Evolutionary conservation across 2,329 filamentous ascomycete species (phyloP), one percentile per base, ranked within the genome.

Genomic region (Bipolaris gigantea): DNA sequence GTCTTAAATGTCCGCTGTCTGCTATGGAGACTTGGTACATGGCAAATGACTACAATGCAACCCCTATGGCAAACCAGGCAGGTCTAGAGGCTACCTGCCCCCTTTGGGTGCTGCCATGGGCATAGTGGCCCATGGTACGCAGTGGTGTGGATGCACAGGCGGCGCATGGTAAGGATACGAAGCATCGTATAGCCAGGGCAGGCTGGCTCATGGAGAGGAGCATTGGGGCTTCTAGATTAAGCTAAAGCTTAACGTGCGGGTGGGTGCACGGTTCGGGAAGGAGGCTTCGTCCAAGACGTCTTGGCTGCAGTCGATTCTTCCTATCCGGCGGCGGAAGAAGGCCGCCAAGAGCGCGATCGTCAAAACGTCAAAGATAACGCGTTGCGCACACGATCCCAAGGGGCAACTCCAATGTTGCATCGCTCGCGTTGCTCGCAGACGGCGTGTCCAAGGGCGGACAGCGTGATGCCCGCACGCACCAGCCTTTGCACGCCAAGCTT

Each of bases 201-300:
- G 52, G 60, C 42, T 59, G 55, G 49, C 52, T 46, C 48, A 27
- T 55, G 61, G 44, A 55, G 55, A 58, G 56, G 54, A 43, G 61
- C 57, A 72, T 70, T 72, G 67, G 69, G 49, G 50, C 18, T 55
- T 56, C 38, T 64, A 69, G 60, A 72, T 72, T 67, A 66, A 64
- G 39, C 38, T 61, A 63, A 69, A 69, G 65, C 61, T 67, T 70
- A 52, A 54, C 43, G 41, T 49, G 54, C 64, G 59, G 55, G 57
- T 50, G 52, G 49, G 46, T 46, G 18, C 53, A 62, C 67, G 39
- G 46, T 67, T 63, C 57, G 62, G 71, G 71, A 67, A 73, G 71
- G 70, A 67, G 69, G 65, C 59, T 56, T 57, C 55, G 67, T 61
- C 48, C 62, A 60, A 53, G 58, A 50, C 43, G 54, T 55, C 69